Conservation (phyloP, 2,329 filamentous ascomycete species). For the Cladosporium sp. region DNA sequence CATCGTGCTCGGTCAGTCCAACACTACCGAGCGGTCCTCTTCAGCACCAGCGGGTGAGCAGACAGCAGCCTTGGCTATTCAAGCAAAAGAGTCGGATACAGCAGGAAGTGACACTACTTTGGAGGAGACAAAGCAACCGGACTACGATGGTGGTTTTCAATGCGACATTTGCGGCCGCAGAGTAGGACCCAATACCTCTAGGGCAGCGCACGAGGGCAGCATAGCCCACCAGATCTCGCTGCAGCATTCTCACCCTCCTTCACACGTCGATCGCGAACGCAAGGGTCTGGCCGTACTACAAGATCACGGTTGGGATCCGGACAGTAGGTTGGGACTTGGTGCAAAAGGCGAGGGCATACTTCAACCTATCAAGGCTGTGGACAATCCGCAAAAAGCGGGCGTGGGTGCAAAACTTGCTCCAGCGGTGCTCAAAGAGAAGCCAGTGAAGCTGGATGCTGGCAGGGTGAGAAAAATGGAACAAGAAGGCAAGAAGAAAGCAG, state of each 20-base stretch:
- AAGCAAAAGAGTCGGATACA: background rate
- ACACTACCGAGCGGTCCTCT: slow-evolving; percentile 9
- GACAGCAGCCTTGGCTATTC: background rate
- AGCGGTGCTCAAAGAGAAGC: slow-evolving; percentile 52
- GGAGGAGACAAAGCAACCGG: slow-evolving; percentile 1
- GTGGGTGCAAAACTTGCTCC: slow-evolving; percentile 55
- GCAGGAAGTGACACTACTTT: background rate
- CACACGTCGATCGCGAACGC: slow-evolving; percentile 63
- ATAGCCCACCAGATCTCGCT: slow-evolving; percentile 69
- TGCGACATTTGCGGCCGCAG: slow-evolving; percentile 36
- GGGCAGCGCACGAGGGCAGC: slow-evolving; percentile 53
- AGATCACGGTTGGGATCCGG: slow-evolving; percentile 70
- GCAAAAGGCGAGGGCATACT: slow-evolving; percentile 64
- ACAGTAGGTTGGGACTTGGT: slow-evolving; percentile 68
- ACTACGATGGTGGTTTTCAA: slow-evolving; percentile 5
- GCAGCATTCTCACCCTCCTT: slow-evolving; percentile 67
- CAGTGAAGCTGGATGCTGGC: slow-evolving; percentile 62
- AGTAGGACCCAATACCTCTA: slow-evolving; percentile 20
- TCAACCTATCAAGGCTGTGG: slow-evolving; percentile 67
- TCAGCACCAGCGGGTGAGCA: background rate
- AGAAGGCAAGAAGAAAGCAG: slow-evolving; percentile 47
- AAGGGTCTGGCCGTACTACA: slow-evolving; percentile 66
- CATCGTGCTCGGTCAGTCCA: slow-evolving; percentile 51
- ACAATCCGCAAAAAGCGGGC: slow-evolving; percentile 72
- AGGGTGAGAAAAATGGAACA: slow-evolving; percentile 59